Base-by-base conservation (phyloP, 306 rosid species). In the Sesbania bispinosa region DNA sequence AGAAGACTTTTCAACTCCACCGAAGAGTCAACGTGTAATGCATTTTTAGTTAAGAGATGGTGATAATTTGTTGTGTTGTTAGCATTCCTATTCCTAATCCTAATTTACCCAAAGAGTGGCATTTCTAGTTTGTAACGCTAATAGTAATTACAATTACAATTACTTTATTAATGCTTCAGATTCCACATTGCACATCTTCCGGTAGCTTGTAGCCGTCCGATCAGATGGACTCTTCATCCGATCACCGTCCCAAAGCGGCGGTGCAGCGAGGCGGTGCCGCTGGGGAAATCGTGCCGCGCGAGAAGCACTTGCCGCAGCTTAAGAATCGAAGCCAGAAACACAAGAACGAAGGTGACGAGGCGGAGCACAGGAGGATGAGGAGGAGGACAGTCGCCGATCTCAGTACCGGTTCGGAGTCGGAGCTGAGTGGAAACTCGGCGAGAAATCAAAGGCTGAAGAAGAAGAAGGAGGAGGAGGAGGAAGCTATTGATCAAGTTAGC, bases 181-280 rank as follows among this genome's bases (percentile, higher is more conserved):
- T 57, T 69, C 62, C 45, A 51, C 59, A 58, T 11, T 48, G 45
- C 38, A 35, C 16, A 14, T 41, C 50, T 3, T 33, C 16, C 11
- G 38, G 15, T 18, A 30, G 21, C 41, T 76, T 23, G 7, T 68
- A 52, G 10, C 47, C n/a, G 51, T 35, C 30, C 16, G 23, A 66
- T 76, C 65, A 48, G 45, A 79, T 80, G 80, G 73, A 67, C 11
- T 7, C 61, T 8, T 21, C 67, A 10, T 21, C 73, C 27, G 79
- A 55, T 53, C 33, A 61, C 67, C 55, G 88, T 77, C 15, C 74
- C 65, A 2, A 79, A 59, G 13, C 43, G 92, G 81, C 71, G 76
- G 29, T 69, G 79, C 83, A 11, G 30, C 42, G 62, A 63, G 20
- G 30, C 7, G 30, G 64, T 52, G 18, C 45, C 26, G 69, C 27